Percentiles rank a stretch among this genome's conserved stretches.
phyloP scores from a whole-genome alignment of 2,329 filamentous ascomycete species.

The Pseudocercospora ulei region DNA sequence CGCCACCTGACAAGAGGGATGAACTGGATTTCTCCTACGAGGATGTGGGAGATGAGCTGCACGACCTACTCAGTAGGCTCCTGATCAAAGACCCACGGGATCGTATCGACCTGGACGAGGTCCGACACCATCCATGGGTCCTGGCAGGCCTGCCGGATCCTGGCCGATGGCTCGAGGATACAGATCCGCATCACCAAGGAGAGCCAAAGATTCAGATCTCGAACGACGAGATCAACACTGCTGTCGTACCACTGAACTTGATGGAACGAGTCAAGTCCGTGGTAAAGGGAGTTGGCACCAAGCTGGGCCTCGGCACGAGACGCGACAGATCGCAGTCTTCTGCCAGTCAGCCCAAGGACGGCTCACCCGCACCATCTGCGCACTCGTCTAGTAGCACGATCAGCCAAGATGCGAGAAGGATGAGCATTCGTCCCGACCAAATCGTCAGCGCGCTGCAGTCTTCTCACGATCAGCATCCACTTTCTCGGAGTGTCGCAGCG shows the following conservation, averaged over 20 bases:
- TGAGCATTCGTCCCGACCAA: constrained; percentile 5
- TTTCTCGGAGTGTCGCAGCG: constrained; percentile 63
- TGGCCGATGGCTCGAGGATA: constrained; percentile 81
- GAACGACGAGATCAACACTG: constrained; percentile 76
- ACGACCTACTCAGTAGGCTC: constrained; percentile 68
- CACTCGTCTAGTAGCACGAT: constrained; percentile 48
- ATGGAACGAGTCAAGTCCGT: constrained; percentile 75
- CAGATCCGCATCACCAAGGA: constrained; percentile 68
- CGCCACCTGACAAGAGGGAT: constrained; percentile 52
- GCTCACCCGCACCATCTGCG: constrained; percentile 45
- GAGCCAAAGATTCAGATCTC: constrained; percentile 84
- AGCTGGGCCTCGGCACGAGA: constrained; percentile 38
- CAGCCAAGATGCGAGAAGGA: constrained; percentile 45
- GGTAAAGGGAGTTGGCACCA: constrained; percentile 41
- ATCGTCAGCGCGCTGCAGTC: constrained; percentile 8
- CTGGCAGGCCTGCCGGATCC: constrained; percentile 65
- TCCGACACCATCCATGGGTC: constrained; percentile 92
- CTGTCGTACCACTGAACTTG: constrained; percentile 80
- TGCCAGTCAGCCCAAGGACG: constrained; percentile 48
- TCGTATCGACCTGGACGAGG: constrained; percentile 79
- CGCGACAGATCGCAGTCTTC: constrained; percentile 44
- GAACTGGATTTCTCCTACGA: constrained; percentile 77
- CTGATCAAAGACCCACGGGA: constrained; percentile 81
- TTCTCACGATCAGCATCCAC: constrained; percentile 54
- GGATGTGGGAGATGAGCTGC: constrained; percentile 66